A percentile compares a stretch with the other conserved stretches of the same genome.
Evolutionary conservation across 2,329 filamentous ascomycete species (phyloP).

Genomic region (Exophiala dermatitidis): DNA sequence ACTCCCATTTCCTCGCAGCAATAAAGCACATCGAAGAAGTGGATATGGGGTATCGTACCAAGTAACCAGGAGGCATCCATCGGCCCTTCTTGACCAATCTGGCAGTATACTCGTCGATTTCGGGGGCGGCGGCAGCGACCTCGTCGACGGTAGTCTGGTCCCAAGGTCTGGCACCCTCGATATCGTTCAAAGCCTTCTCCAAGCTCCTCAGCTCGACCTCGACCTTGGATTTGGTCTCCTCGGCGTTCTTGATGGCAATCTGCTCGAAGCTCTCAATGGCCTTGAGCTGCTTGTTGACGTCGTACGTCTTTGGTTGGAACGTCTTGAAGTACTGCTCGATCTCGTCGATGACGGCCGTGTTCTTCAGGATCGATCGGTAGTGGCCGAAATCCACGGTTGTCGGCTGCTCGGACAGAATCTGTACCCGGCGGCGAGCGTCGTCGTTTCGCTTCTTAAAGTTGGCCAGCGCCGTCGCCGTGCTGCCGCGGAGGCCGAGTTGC

Average conservation of each 20-base stretch:
- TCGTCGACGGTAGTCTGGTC: conserved; percentile 98
- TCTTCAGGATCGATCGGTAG: conserved; percentile 91
- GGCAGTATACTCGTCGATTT: conserved; percentile 93
- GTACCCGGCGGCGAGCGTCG: conserved; percentile 90
- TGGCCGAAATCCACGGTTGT: conserved; percentile 85
- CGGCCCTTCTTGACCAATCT: conserved; percentile 95
- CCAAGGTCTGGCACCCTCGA: conserved; percentile 90
- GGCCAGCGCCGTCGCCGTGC: conserved; percentile 83
- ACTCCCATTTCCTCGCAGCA: background rate
- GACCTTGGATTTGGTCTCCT: conserved; percentile 94
- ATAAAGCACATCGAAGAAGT: background rate
- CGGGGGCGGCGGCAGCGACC: conserved; percentile 84
- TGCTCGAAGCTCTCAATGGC: conserved; percentile 96
- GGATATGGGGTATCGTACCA: conserved; percentile 55
- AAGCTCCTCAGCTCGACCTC: conserved; percentile 91
- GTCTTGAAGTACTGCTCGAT: conserved; percentile 90
- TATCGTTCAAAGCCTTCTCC: conserved; percentile 92
- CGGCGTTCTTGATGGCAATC: conserved; percentile 91
- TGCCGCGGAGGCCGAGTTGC: conserved; percentile 92
- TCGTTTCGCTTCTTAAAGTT: conserved; percentile 99
- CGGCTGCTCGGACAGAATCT: conserved; percentile 72
- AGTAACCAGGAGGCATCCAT: conserved; percentile 98
- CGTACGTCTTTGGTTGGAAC: conserved; percentile 91
- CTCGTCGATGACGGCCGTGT: conserved; percentile 89
- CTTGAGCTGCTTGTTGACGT: conserved; percentile 89